Conservation (phyloP, 805 yeast genomes). For the Pichia cabralensis region DNA sequence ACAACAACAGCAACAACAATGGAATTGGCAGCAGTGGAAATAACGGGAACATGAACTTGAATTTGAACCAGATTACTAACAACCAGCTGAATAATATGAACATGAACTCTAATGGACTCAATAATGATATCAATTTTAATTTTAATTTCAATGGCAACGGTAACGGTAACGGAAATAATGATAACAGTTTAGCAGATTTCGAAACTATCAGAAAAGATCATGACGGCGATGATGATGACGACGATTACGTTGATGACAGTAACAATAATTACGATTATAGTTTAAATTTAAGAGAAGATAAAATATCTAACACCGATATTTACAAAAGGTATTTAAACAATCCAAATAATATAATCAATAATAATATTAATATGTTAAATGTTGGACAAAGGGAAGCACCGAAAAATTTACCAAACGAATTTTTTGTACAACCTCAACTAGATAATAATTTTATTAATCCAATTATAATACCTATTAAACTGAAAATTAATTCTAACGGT, state of each 20-base stretch:
- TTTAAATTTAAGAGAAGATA: too few species aligned
- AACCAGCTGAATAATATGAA: too few species aligned
- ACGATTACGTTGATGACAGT: slow-evolving; percentile 47
- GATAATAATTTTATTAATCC: too few species aligned
- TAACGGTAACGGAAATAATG: background rate
- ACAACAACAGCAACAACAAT: background rate
- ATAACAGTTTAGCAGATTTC: slow-evolving; percentile 3
- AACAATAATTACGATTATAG: too few species aligned
- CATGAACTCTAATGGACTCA: too few species aligned
- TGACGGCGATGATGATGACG: slow-evolving; percentile 28
- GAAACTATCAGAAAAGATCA: slow-evolving; percentile 18
- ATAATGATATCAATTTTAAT: background rate
- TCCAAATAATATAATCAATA: too few species aligned
- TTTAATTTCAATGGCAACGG: background rate
- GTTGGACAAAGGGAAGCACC: too few species aligned
- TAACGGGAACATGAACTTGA: background rate
- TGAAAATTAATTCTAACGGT: slow-evolving; percentile 50
- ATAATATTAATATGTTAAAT: too few species aligned
- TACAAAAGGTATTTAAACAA: slow-evolving; percentile 7
- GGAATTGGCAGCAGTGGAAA: background rate
- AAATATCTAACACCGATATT: too few species aligned
- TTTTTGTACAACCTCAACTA: too few species aligned
- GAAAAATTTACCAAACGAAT: too few species aligned
- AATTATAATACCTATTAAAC: slow-evolving; percentile 55
- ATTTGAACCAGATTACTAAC: too few species aligned